A percentile compares a stretch with the other conserved stretches of the same genome.
Conservation (phyloP, 108 stramenopile genomes). For the Cyclostephanos tholiformis region DNA sequence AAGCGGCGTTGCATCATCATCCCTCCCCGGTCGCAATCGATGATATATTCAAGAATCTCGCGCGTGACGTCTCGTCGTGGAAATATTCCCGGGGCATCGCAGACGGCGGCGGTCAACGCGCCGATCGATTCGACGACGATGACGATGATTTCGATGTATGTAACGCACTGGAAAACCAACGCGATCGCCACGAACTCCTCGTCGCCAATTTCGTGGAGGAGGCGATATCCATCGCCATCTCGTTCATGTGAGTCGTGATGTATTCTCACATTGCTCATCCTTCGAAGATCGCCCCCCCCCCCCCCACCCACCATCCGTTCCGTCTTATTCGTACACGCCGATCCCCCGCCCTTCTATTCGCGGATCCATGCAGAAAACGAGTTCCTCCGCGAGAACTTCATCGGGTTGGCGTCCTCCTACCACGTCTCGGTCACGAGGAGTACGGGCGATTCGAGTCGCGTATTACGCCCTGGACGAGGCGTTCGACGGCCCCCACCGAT, state of each 20-base stretch:
- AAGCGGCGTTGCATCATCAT: not conserved
- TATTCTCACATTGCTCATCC: not conserved
- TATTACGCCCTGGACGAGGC: slow-evolving; percentile 11
- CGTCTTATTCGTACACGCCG: not conserved
- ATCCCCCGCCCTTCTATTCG: not conserved
- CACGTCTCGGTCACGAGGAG: slow-evolving; percentile 8
- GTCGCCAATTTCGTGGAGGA: slow-evolving; percentile 16
- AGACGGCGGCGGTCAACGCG: not conserved
- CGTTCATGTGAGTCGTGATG: slow-evolving; percentile 25
- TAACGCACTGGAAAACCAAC: no score
- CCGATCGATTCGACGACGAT: not conserved
- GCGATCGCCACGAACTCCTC: slow-evolving; percentile 2
- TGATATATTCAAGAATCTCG: slow-evolving; percentile 11
- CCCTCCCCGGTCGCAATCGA: not conserved
- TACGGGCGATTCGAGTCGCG: not conserved
- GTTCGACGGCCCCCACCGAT: slow-evolving; percentile 26
- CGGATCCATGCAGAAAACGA: slow-evolving; percentile 10
- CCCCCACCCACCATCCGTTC: not conserved
- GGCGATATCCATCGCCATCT: slow-evolving; percentile 14
- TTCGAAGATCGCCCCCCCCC: no score
- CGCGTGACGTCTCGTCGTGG: slow-evolving; percentile 11
- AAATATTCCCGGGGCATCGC: not conserved
- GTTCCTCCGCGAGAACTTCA: slow-evolving; percentile 3
- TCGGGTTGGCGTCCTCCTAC: slow-evolving; percentile 9
- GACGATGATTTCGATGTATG: not conserved